Percentiles rank a stretch among this genome's conserved stretches.
These are phyloP conservation scores for Talaromyces amestolkiae DNA, from an alignment of 2,329 filamentous ascomycete species.

Conservation along the genomic window DNA sequence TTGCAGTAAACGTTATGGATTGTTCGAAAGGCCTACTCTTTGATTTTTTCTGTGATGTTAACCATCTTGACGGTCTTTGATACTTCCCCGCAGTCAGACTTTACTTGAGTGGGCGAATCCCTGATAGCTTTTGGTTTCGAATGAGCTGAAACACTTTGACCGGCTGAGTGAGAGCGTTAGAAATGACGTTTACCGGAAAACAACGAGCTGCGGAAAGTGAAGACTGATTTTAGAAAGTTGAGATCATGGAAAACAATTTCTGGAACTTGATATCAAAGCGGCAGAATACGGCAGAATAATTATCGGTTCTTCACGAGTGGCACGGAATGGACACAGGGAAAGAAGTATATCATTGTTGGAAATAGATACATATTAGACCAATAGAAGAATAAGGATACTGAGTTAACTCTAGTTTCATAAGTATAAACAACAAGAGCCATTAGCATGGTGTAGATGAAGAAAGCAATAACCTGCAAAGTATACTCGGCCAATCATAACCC, in stretches of 20 bases:
- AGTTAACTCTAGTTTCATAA: too few relatives aligned
- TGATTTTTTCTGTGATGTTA: constrained; percentile 99
- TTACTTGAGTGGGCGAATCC: not conserved
- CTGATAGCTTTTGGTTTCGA: not conserved
- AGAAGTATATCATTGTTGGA: not conserved
- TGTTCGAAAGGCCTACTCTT: constrained; percentile 68
- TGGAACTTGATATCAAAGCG: constrained; percentile 17
- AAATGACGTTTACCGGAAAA: not conserved
- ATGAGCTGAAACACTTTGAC: not conserved
- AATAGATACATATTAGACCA: not conserved
- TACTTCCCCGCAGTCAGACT: constrained; percentile 25
- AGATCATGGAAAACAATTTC: constrained; percentile 8
- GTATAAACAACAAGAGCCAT: not conserved
- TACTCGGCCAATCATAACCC: not conserved
- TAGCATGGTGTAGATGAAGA: not conserved
- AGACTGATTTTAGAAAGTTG: not conserved
- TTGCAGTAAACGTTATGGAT: not conserved
- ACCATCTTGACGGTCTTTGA: constrained; percentile 65
- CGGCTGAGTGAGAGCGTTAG: too few relatives aligned
- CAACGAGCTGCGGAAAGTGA: not conserved
- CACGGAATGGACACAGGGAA: too few relatives aligned
- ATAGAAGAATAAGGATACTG: not conserved
- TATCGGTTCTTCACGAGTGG: not conserved
- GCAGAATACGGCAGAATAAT: constrained; percentile 13
- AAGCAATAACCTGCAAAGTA: not conserved